Conservation (phyloP, 352 stramenopile genomes). For the Phytopythium ostracodes region DNA sequence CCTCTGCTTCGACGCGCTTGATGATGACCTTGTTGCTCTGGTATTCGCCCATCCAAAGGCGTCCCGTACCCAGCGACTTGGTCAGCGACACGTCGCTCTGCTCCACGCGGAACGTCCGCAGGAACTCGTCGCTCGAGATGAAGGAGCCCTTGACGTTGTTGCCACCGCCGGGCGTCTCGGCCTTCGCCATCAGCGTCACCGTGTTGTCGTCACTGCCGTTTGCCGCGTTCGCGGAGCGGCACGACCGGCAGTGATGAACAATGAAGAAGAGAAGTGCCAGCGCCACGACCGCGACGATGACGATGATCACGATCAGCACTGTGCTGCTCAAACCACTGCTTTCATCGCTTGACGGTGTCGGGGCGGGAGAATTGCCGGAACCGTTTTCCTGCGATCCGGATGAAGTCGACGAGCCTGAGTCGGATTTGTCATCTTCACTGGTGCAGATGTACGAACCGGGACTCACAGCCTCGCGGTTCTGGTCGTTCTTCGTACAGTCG, state of each 20-base stretch:
- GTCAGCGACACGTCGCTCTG: conserved; percentile 49
- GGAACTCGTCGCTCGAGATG: conserved; percentile 63
- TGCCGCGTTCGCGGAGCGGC: conserved; percentile 12
- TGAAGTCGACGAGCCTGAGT: too few relatives aligned
- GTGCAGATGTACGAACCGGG: too few relatives aligned
- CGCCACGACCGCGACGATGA: conserved; percentile 34
- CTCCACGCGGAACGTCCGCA: conserved; percentile 47
- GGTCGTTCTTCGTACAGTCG: too few relatives aligned
- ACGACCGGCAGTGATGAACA: conserved; percentile 27
- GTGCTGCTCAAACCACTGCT: too few relatives aligned
- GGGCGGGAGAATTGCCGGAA: too few relatives aligned
- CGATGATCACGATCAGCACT: conserved; percentile 48
- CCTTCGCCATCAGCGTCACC: conserved; percentile 46
- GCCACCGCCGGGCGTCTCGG: conserved; percentile 22
- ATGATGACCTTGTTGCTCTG: conserved; percentile 49
- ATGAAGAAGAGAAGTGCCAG: conserved; percentile 36
- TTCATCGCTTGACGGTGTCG: too few relatives aligned
- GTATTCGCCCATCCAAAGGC: conserved; percentile 62
- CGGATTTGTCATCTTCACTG: too few relatives aligned
- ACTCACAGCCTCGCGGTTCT: too few relatives aligned
- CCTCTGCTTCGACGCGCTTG: conserved; percentile 69
- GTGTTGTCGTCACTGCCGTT: conserved; percentile 21
- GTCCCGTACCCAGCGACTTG: conserved; percentile 44
- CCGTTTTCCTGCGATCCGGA: too few relatives aligned
- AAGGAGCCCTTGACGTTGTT: conserved; percentile 38